A percentile compares a stretch with the other conserved stretches of the same genome.
Conservation (phyloP, 305 asterid genomes). For the Fraxinus ornus region DNA sequence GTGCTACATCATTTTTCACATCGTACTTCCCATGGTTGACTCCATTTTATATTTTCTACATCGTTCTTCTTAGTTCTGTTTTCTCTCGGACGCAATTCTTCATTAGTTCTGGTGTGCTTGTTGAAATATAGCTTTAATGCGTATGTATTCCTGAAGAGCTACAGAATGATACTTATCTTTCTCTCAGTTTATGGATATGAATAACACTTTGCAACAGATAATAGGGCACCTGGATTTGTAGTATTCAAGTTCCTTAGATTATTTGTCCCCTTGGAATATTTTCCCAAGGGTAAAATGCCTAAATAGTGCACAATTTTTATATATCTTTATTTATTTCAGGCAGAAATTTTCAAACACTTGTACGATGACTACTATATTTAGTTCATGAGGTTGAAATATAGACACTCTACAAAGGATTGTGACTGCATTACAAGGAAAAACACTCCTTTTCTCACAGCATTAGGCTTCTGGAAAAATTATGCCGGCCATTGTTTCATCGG, state of each 20-base stretch:
- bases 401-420: neutral
- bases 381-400: neutral
- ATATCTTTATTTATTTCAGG: neutral
- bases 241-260: neutral
- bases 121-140: neutral
- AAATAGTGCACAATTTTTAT: neutral
- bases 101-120: neutral
- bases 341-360: neutral
- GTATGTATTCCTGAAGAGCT: neutral
- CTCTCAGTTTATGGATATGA: neutral
- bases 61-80: neutral
- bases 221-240: neutral
- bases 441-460: neutral
- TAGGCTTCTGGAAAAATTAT: neutral
- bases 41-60: neutral
- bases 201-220: neutral
- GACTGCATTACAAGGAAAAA: neutral
- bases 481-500: neutral
- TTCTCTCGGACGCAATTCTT: neutral
- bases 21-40: neutral
- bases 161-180: neutral
- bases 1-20: neutral
- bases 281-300: neutral
- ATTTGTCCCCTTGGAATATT: neutral
- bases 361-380: neutral